Evolutionary conservation across 139 green algal species (phyloP), one percentile per base, ranked within the genome.

Genomic region (Tetradesmus obliquus): DNA sequence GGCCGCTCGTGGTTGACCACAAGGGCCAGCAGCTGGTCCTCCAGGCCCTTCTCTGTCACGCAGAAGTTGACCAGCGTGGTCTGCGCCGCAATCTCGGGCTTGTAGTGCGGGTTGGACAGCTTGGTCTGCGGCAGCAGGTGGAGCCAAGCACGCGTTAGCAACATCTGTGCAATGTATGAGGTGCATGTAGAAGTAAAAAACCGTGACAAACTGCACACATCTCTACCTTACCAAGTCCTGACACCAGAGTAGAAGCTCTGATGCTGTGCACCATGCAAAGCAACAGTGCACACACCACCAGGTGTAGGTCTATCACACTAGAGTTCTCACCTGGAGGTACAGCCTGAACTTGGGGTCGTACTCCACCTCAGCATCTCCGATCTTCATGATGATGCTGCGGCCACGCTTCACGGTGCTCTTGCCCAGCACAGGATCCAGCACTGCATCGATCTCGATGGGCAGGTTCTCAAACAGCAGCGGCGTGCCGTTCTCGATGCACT

Each of bases 381-480:
- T 95, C 88, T 96, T 97, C 58, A 99, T 96, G 53, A 98, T 93
- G 69, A 97, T 82, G 85, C 91, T 95, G 69, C 95, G 93, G 20
- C 97, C 97, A 45, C 96, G 95, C 94, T 97, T 97, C 66, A 96
- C 96, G 55, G 93, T 97, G 79, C 89, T 79, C 92, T 96, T 97
- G 90, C 95, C 93, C 19, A 99, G 96, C 62, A 99, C 95, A 13
- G 96, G 94, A 89, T 99, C 97, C 80, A 99, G 92, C 84, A 98
- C 97, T 3, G 97, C 95, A 83, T 99, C 97, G 15, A 99, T 97
- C 55, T 97, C 95, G 62, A 98, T 94, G 2, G 94, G 95, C 69
- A 98, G 92, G 89, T 99, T 99, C 93, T 99, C 97, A 82, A 99
- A 96, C 79, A 99, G 92, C 79, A 99, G 92, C 1, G 97, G 97